phyloP scores from a whole-genome alignment of 805 yeast species.

The Blastobotrys muscicola region DNA sequence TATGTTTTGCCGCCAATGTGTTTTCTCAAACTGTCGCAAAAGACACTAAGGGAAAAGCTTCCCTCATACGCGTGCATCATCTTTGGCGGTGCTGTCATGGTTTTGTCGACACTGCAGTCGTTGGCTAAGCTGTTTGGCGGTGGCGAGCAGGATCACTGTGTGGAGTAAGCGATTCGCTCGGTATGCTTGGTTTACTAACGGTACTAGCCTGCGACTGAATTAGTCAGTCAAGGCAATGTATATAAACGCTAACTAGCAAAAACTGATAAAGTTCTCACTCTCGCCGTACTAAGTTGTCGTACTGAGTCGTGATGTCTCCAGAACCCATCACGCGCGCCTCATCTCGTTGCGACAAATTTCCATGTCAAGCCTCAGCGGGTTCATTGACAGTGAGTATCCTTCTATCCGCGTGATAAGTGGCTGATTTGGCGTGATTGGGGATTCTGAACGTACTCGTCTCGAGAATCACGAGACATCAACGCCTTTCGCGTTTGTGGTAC shows the following conservation, averaged over 20 bases:
- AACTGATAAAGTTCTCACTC: too few relatives aligned
- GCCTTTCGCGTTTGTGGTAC: too few relatives aligned
- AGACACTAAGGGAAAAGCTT: conserved; percentile 37
- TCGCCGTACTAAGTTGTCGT: too few relatives aligned
- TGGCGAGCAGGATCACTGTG: conserved; percentile 43
- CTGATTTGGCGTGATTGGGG: too few relatives aligned
- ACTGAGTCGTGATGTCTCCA: too few relatives aligned
- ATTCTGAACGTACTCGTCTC: not conserved
- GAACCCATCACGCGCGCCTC: too few relatives aligned
- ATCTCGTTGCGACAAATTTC: not conserved
- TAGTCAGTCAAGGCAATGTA: too few relatives aligned
- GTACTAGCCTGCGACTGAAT: too few relatives aligned
- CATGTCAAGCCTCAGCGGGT: conserved; percentile 19
- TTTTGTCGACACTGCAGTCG: conserved; percentile 72
- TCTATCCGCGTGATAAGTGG: too few relatives aligned
- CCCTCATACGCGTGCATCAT: conserved; percentile 52
- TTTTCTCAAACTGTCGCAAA: conserved; percentile 52
- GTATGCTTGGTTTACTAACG: too few relatives aligned
- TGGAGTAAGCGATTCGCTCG: conserved; percentile 13
- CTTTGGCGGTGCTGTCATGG: conserved; percentile 72
- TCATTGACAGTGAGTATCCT: conserved; percentile 16
- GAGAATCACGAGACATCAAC: not conserved
- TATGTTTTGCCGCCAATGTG: conserved; percentile 87
- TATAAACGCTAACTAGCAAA: too few relatives aligned
- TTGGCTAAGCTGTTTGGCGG: conserved; percentile 37